Percentiles rank a stretch among this genome's conserved stretches.
These are phyloP conservation scores for Mycosarcoma maydis DNA, from an alignment of 1,284 basidiomycete genomes.

Conservation along the genomic window DNA sequence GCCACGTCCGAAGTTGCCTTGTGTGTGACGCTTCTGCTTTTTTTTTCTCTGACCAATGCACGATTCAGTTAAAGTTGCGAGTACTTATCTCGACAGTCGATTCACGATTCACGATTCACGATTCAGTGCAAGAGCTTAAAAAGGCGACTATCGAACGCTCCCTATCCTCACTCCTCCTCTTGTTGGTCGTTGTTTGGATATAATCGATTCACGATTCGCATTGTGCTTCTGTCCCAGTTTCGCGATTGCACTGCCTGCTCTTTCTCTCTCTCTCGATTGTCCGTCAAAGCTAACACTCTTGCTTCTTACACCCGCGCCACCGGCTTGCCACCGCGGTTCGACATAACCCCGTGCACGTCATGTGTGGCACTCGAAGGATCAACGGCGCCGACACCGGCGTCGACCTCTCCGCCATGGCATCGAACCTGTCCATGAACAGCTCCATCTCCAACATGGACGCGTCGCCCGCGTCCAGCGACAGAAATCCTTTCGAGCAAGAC, in stretches of 20 bases:
- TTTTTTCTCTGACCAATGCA: not conserved
- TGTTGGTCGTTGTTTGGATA: constrained; percentile 11
- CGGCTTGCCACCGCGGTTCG: not conserved
- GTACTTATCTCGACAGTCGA: constrained; percentile 1
- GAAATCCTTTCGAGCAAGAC: constrained; percentile 30
- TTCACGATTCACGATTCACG: too few species aligned
- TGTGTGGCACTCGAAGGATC: constrained; percentile 33
- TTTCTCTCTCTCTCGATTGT: too few species aligned
- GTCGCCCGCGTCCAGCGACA: constrained; percentile 40
- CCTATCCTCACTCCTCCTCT: not conserved
- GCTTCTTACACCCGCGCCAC: not conserved
- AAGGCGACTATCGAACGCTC: not conserved
- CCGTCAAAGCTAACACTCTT: constrained; percentile 1
- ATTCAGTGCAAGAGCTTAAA: too few species aligned
- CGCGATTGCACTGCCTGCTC: too few species aligned
- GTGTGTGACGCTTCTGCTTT: constrained; percentile 1
- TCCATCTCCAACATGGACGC: constrained; percentile 33
- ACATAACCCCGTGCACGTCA: constrained; percentile 11
- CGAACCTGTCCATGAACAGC: constrained; percentile 18
- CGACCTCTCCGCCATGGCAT: constrained; percentile 28
- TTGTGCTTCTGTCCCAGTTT: constrained; percentile 10
- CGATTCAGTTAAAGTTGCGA: not conserved
- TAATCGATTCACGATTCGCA: constrained; percentile 4
- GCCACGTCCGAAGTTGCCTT: constrained; percentile 40
- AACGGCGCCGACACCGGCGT: constrained; percentile 25